Evolutionary conservation across 306 rosid genomes (phyloP).

Genomic region (Prunus salicina): DNA sequence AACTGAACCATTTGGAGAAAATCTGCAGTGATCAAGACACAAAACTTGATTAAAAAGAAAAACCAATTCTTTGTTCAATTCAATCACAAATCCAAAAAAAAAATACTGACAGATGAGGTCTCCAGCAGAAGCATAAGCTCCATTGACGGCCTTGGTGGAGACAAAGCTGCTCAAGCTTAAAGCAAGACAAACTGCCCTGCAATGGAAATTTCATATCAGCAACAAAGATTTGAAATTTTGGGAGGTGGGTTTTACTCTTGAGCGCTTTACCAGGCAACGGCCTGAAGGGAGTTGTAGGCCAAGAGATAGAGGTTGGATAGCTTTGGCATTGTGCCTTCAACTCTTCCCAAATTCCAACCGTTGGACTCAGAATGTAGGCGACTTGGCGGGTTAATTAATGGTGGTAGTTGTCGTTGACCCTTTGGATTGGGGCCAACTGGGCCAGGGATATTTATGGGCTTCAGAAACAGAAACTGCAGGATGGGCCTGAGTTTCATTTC

Average conservation of each 20-base stretch:
- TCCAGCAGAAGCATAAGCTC: constrained; percentile 64
- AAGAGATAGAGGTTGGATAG: constrained; percentile 52
- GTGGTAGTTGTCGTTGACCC: not conserved
- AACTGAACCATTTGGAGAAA: constrained; percentile 73
- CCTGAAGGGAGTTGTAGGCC: constrained; percentile 71
- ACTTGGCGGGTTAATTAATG: not conserved
- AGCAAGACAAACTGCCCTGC: constrained; percentile 58
- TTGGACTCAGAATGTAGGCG: not conserved
- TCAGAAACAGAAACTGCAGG: not conserved
- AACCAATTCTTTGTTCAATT: not conserved
- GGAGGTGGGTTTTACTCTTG: not conserved
- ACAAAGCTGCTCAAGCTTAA: constrained; percentile 41
- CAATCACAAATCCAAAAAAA: not conserved
- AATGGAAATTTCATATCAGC: not conserved
- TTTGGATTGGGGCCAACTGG: not conserved
- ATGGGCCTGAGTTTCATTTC: not conserved
- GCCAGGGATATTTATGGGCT: not conserved
- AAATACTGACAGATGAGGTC: constrained; percentile 54
- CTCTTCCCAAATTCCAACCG: not conserved
- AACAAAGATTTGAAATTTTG: not conserved
- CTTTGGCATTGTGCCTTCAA: constrained; percentile 30
- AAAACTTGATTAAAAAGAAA: not conserved
- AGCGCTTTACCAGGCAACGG: constrained; percentile 55
- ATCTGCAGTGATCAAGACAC: constrained; percentile 35
- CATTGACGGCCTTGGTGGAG: constrained; percentile 38